A percentile compares a stretch with the other conserved stretches of the same genome.
These are phyloP conservation scores for Pleurotus platypus DNA, from an alignment of 768 basidiomycete species.

Conservation along the genomic window DNA sequence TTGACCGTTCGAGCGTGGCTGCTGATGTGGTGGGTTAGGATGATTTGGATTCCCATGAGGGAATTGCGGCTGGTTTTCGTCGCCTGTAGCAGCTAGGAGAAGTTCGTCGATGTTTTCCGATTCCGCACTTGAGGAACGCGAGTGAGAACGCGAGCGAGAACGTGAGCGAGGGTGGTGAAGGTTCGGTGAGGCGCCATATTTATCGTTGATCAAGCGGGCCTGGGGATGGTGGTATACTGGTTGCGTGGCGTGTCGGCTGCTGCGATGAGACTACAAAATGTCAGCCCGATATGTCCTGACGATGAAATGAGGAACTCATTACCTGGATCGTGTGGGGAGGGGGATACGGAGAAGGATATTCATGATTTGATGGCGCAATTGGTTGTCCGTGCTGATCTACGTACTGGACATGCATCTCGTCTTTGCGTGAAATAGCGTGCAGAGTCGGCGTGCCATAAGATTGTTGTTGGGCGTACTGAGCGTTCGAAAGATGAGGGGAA, in stretches of 20 bases:
- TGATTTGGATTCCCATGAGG: background rate
- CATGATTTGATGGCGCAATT: background rate
- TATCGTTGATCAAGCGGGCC: background rate
- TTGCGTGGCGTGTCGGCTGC: background rate
- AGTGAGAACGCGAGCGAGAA: conserved; percentile 17
- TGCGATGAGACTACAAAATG: background rate
- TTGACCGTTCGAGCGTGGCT: background rate
- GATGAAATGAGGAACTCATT: background rate
- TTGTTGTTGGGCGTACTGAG: conserved; percentile 4
- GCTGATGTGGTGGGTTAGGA: conserved; percentile 5
- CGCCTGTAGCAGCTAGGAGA: conserved; percentile 34
- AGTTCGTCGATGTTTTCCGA: conserved; percentile 34
- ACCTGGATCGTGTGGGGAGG: background rate
- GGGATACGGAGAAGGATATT: background rate
- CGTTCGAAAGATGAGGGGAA: conserved; percentile 1
- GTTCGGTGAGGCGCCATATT: background rate
- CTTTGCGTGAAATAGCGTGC: background rate
- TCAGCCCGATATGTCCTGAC: background rate
- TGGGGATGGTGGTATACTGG: background rate
- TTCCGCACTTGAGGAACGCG: conserved; percentile 16
- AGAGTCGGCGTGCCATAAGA: background rate
- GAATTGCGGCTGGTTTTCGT: conserved; percentile 13
- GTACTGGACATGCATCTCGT: background rate
- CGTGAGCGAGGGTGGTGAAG: conserved; percentile 7
- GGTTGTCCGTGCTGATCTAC: background rate